Evolutionary conservation across 768 basidiomycete genomes (phyloP).

Genomic region (Kondoa subrosea): DNA sequence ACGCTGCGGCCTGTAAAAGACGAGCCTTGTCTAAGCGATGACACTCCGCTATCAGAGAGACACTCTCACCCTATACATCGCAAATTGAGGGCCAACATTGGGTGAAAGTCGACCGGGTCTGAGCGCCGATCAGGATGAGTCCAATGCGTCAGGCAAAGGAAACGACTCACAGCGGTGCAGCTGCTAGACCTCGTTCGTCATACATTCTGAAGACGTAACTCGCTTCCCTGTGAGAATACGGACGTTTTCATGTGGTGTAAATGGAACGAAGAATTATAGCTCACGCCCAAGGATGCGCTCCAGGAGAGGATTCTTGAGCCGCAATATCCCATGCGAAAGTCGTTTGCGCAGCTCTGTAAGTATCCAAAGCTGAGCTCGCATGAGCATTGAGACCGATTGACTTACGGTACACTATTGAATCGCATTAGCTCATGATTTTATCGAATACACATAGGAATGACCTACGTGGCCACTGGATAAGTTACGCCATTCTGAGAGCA

Average conservation of each 20-base stretch:
- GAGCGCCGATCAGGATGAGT: too few species aligned
- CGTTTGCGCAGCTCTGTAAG: not conserved
- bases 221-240: not conserved
- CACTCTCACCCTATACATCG: not conserved
- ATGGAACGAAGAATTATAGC: not conserved
- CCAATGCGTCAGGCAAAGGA: not conserved
- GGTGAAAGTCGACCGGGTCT: not conserved
- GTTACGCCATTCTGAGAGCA: slow-evolving; percentile 3
- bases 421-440: too few species aligned
- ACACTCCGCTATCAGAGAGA: not conserved
- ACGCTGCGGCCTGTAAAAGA: not conserved
- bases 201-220: not conserved
- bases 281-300: not conserved
- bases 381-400: too few species aligned
- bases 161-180: not conserved
- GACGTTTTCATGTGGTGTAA: not conserved
- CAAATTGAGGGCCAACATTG: not conserved
- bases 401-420: too few species aligned
- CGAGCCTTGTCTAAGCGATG: too few species aligned
- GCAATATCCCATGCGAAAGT: slow-evolving; percentile 5
- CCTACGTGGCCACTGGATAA: not conserved
- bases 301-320: not conserved
- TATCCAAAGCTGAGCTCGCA: not conserved
- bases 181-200: not conserved
- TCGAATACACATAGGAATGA: not conserved